Conservation (phyloP, 2,329 filamentous ascomycete species). For the Phaeosphaeriaceae sp. region DNA sequence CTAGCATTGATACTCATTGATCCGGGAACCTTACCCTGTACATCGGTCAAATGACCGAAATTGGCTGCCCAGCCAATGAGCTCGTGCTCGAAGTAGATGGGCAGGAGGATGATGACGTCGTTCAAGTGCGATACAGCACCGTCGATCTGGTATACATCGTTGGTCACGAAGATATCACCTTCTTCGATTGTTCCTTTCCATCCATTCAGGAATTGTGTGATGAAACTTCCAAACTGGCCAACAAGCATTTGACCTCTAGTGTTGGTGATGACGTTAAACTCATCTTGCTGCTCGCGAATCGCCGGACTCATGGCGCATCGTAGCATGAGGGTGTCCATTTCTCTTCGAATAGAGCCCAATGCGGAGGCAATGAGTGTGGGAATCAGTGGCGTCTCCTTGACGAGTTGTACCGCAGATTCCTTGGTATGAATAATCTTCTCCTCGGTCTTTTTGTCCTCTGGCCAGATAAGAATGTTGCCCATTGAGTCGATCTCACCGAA, state of each 20-base stretch:
- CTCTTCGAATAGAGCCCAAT: constrained; percentile 55
- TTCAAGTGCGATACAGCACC: constrained; percentile 60
- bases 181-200: constrained; percentile 59
- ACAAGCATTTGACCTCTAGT: constrained; percentile 58
- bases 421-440: constrained; percentile 41
- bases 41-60: constrained; percentile 58
- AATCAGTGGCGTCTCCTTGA: constrained; percentile 52
- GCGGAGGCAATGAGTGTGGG: constrained; percentile 55
- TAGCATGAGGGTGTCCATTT: constrained; percentile 62
- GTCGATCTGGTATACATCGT: constrained; percentile 58
- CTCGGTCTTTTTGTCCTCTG: constrained; percentile 39
- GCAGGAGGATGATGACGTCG: constrained; percentile 58
- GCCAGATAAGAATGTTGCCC: constrained; percentile 59
- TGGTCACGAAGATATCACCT: constrained; percentile 60
- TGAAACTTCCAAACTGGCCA: constrained; percentile 60
- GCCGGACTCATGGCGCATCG: constrained; percentile 60
- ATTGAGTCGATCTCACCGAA: constrained; percentile 56
- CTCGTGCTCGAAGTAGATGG: constrained; percentile 54
- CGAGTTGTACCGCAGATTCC: constrained; percentile 47
- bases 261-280: constrained; percentile 62
- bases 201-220: constrained; percentile 54
- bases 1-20: constrained; percentile 59
- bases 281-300: constrained; percentile 60
- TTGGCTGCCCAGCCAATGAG: constrained; percentile 60
- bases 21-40: constrained; percentile 57